A percentile compares a stretch with the other conserved stretches of the same genome.
These are phyloP conservation scores for Phytophthora sojae DNA, from an alignment of 352 stramenopile genomes.

Conservation along the genomic window DNA sequence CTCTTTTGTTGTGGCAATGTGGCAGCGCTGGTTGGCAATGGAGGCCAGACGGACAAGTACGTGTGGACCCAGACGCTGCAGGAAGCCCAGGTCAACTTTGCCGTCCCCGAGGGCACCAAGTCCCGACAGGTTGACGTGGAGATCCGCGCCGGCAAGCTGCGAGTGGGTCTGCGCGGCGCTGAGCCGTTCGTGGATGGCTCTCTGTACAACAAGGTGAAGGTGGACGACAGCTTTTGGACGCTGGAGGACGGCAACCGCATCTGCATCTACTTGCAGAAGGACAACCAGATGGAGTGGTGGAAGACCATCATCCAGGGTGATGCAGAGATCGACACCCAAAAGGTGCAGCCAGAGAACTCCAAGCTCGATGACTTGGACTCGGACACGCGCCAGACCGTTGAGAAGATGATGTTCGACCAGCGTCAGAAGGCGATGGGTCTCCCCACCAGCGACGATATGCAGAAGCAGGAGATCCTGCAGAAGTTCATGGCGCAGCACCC, in stretches of 20 bases:
- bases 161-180: conserved; percentile 87
- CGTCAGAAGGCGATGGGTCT: conserved; percentile 97
- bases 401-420: conserved; percentile 99
- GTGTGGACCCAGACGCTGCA: conserved; percentile 98
- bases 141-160: conserved; percentile 93
- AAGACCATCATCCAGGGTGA: conserved; percentile 96
- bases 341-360: conserved; percentile 99
- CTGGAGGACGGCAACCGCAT: conserved; percentile 92
- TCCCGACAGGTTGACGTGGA: conserved; percentile 93
- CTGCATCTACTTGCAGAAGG: conserved; percentile 96
- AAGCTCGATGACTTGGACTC: conserved; percentile 98
- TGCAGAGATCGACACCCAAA: conserved; percentile 97
- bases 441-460: conserved; percentile 97
- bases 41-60: conserved; percentile 94
- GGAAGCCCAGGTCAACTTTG: conserved; percentile 94
- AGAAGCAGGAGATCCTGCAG: conserved; percentile 98
- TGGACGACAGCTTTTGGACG: conserved; percentile 99
- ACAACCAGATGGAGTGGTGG: conserved; percentile 99
- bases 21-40: conserved; percentile 92
- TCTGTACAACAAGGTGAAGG: conserved; percentile 95
- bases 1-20: conserved; percentile 16
- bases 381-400: conserved; percentile 98
- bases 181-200: conserved; percentile 89
- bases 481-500: conserved; percentile 99
- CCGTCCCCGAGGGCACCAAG: conserved; percentile 94